Evolutionary conservation across 2,329 filamentous ascomycete genomes (phyloP).

Genomic region (Magnaporthiopsis poae): DNA sequence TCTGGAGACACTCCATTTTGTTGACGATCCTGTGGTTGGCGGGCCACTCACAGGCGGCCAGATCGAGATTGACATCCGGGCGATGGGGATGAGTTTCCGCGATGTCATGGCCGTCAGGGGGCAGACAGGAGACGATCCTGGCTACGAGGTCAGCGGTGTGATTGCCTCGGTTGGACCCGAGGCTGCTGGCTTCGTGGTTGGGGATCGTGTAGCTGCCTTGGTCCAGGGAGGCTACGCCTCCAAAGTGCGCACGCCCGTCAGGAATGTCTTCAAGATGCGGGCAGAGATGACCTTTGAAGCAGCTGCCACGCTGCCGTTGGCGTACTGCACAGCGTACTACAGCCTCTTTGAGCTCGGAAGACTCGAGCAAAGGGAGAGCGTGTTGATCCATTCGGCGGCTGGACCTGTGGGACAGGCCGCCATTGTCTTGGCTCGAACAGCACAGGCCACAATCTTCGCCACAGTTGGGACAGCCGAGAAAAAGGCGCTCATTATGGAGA

Average conservation of each 20-base stretch:
- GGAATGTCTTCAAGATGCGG: constrained; percentile 27
- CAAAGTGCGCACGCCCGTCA: constrained; percentile 22
- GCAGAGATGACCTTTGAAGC: constrained; percentile 25
- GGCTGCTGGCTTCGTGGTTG: constrained; percentile 19
- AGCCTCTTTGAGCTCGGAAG: constrained; percentile 28
- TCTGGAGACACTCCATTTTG: constrained; percentile 30
- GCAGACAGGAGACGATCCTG: constrained; percentile 24
- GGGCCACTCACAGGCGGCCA: constrained; percentile 24
- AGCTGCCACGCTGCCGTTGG: constrained; percentile 30
- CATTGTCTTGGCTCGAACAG: constrained; percentile 27
- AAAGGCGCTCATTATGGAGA: constrained; percentile 26
- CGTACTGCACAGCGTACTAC: constrained; percentile 32
- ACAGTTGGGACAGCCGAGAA: constrained; percentile 32
- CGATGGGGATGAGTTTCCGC: constrained; percentile 35
- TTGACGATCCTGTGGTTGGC: constrained; percentile 23
- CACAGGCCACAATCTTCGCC: constrained; percentile 31
- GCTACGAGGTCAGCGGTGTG: constrained; percentile 31
- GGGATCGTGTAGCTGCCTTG: constrained; percentile 28
- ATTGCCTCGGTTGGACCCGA: constrained; percentile 20
- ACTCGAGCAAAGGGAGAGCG: constrained; percentile 26
- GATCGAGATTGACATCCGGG: constrained; percentile 33
- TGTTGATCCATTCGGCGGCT: constrained; percentile 30
- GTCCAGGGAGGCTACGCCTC: constrained; percentile 26
- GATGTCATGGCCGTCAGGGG: constrained; percentile 36
- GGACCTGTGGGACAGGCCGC: constrained; percentile 31